Conservation (phyloP, 768 basidiomycete genomes). For the Glaciozyma martinii region DNA sequence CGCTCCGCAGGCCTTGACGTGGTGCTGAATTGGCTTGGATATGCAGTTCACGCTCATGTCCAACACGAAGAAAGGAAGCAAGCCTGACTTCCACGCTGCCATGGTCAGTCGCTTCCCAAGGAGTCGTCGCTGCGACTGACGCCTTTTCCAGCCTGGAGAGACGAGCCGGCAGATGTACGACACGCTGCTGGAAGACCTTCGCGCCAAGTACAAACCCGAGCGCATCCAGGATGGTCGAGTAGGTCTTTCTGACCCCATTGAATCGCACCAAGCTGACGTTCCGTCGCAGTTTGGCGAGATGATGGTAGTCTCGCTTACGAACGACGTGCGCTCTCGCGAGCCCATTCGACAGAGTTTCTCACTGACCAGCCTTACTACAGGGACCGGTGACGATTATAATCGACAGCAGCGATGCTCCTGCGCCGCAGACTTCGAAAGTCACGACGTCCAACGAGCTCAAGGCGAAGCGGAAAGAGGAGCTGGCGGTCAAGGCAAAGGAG, state of each 20-base stretch:
- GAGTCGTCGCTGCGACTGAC: neutral
- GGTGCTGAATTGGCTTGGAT: neutral
- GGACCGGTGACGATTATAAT: constrained; percentile 33
- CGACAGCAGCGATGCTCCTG: constrained; percentile 21
- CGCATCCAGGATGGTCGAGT: constrained; percentile 26
- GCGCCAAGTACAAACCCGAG: constrained; percentile 15
- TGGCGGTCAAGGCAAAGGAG: constrained; percentile 11
- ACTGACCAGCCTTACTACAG: neutral
- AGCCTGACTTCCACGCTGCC: constrained; percentile 88
- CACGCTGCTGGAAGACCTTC: constrained; percentile 18
- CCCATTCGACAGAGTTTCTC: neutral
- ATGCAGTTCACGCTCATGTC: constrained; percentile 94
- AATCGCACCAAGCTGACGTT: neutral
- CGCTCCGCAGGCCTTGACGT: too few relatives aligned
- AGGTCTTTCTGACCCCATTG: neutral
- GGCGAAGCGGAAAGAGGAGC: constrained; percentile 7
- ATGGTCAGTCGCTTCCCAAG: constrained; percentile 46
- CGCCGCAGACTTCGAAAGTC: neutral
- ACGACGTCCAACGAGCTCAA: constrained; percentile 7
- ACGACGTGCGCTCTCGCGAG: constrained; percentile 20
- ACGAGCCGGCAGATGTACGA: constrained; percentile 24
- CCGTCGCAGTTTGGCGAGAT: constrained; percentile 20
- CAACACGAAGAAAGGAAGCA: constrained; percentile 70
- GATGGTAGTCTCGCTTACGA: constrained; percentile 32
- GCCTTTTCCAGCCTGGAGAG: neutral